Evolutionary conservation across 208 protist species (phyloP), one percentile per base, ranked within the genome.

Genomic region (Trypanosoma brucei): DNA sequence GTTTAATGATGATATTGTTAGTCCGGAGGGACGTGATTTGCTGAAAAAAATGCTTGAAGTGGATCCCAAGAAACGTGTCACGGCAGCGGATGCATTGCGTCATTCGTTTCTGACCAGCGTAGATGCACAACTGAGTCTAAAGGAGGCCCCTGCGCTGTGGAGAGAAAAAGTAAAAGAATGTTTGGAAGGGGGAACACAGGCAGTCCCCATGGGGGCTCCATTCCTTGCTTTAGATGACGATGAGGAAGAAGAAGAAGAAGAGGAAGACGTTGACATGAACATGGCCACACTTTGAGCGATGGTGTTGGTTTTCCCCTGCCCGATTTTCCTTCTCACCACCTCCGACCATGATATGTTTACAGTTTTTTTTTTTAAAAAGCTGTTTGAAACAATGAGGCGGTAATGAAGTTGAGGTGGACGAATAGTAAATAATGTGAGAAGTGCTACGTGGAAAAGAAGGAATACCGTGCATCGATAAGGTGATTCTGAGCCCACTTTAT

Each of bases 41-140:
- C 74, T 93, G 35, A 70, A 77, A 40, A 70, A 76, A 33, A 86
- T 95, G 84, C 75, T 95, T 38, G 49, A 65, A 8, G 34, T 83
- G 3, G 52, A 79, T 42, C 84, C 83, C 0, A 65, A 74, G 52
- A 59, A 70, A 34, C 84, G 90, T 45, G 75, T 93, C 64, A 84
- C 86, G 3, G 37, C 69, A 0, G 60, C 67, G 2, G 84, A 81
- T 13, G 86, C 84, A 3, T 75, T 93, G 30, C 45, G 37, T 37
- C 86, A 95, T 53, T 83, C 84, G 0, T 95, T 93, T 53, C 52
- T 95, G 33, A 46, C 6, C 11, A 46, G 42, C 53, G 34, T 35
- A 67, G 60, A 14, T 9, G 46, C 30, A 61, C 40, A 0, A 63
- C 37, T 35, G 39, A 73, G 1, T 46, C 45, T 2, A 76, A 88